These are phyloP conservation scores for Paraglomus brasilianum DNA, from an alignment of 192 early-diverging fungal genomes.

Conservation along the genomic window DNA sequence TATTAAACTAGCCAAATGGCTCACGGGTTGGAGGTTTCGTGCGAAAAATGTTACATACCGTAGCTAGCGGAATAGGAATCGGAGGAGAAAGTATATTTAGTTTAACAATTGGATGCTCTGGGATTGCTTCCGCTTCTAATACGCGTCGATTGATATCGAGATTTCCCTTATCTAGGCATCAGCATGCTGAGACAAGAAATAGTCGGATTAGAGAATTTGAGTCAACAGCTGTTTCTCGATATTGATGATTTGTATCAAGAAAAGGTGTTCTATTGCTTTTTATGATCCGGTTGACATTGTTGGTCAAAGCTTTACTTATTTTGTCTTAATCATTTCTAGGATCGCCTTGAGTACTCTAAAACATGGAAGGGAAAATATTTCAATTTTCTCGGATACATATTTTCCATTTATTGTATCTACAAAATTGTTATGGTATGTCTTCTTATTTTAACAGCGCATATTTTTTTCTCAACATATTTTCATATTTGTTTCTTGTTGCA, in stretches of 20 bases:
- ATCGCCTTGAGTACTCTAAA: conserved; percentile 54
- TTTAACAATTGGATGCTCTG: no score
- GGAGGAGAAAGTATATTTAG: conserved; percentile 20
- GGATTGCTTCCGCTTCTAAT: neutral
- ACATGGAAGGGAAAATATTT: conserved; percentile 78
- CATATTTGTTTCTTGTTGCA: conserved; percentile 5
- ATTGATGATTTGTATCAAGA: conserved; percentile 83
- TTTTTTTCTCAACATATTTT: neutral
- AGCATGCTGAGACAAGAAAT: conserved; percentile 51
- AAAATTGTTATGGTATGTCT: conserved; percentile 72
- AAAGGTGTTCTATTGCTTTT: conserved; percentile 39
- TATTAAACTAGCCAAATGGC: conserved; percentile 30
- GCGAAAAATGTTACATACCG: conserved; percentile 50
- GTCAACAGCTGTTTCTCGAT: conserved; percentile 70
- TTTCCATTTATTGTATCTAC: conserved; percentile 88
- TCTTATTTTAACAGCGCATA: neutral
- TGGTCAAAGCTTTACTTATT: neutral
- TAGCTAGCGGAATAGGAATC: conserved; percentile 29
- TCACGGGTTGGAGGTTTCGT: conserved; percentile 57
- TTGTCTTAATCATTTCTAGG: conserved; percentile 32
- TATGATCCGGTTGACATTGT: neutral
- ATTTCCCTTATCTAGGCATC: conserved; percentile 39
- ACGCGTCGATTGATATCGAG: neutral
- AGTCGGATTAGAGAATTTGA: conserved; percentile 61
- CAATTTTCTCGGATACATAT: conserved; percentile 81